These are phyloP conservation scores for Ballota nigra DNA, from an alignment of 257 asterid species.

Conservation along the genomic window DNA sequence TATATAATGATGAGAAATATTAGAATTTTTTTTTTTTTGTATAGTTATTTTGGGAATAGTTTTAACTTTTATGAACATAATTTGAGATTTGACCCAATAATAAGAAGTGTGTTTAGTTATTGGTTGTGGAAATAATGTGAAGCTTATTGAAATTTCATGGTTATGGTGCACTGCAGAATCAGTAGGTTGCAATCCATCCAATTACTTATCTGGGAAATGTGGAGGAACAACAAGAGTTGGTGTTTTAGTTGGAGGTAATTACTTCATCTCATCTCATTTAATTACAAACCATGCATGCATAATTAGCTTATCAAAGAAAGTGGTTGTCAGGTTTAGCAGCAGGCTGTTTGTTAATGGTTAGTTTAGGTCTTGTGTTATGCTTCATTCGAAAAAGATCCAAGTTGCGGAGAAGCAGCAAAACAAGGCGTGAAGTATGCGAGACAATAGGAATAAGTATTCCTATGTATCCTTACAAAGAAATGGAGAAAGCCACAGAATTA, in stretches of 20 bases:
- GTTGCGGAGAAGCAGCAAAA: constrained; percentile 37
- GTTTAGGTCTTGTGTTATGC: constrained; percentile 50
- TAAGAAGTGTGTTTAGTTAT: no score
- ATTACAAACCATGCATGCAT: not conserved
- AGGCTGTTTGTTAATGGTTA: constrained; percentile 61
- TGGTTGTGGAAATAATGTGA: no score
- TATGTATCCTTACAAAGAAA: constrained; percentile 52
- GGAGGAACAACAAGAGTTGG: constrained; percentile 83
- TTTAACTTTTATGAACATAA: no score
- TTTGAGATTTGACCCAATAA: no score
- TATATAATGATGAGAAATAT: no score
- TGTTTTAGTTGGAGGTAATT: constrained; percentile 68
- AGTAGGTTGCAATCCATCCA: constrained; percentile 55
- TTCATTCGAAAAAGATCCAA: constrained; percentile 45
- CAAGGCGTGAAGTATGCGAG: constrained; percentile 39
- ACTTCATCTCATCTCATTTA: not conserved
- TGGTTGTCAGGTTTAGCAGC: constrained; percentile 60
- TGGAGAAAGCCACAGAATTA: constrained; percentile 66
- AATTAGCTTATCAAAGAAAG: not conserved
- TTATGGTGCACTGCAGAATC: constrained; percentile 38
- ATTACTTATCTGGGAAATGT: constrained; percentile 70
- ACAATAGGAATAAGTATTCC: constrained; percentile 72
- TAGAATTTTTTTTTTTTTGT: no score
- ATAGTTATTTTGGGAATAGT: not conserved
- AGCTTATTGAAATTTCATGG: not conserved